Conservation (phyloP, 345 rosid species). For the Kandelia obovata region DNA sequence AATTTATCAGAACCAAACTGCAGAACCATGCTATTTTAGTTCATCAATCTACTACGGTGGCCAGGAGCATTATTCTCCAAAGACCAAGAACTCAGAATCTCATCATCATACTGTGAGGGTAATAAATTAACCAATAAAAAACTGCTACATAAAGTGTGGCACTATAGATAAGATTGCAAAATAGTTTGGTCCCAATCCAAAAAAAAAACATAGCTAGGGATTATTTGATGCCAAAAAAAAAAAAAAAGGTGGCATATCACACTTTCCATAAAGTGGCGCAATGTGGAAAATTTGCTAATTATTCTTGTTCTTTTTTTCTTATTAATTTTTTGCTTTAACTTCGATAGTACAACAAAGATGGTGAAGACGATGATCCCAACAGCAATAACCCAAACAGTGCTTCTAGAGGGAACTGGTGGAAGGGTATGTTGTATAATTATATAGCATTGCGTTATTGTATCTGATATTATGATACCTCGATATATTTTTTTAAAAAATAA, state of each 20-base stretch:
- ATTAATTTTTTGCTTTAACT: background rate
- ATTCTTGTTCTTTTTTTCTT: background rate
- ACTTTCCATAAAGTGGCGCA: background rate
- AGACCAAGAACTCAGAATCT: conserved; percentile 38
- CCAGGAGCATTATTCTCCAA: conserved; percentile 76
- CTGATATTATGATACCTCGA: background rate
- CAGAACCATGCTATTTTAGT: conserved; percentile 66
- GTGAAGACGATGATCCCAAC: conserved; percentile 43
- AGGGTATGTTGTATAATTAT: conserved; percentile 46
- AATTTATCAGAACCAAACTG: conserved; percentile 49
- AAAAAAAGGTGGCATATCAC: too few relatives aligned
- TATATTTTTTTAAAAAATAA: too few relatives aligned
- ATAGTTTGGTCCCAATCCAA: background rate
- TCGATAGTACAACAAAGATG: conserved; percentile 58
- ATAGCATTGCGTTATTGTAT: background rate
- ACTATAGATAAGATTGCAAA: background rate
- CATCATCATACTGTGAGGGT: conserved; percentile 33
- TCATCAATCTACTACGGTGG: conserved; percentile 97
- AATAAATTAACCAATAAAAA: background rate
- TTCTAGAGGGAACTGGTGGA: conserved; percentile 97
- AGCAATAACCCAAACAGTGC: conserved; percentile 54
- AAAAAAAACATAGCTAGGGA: background rate
- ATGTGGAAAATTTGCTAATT: background rate
- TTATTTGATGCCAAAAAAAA: background rate
- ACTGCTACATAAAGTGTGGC: background rate